Base-by-base conservation (phyloP, 805 yeast species). In the Wickerhamiella siamensis region DNA sequence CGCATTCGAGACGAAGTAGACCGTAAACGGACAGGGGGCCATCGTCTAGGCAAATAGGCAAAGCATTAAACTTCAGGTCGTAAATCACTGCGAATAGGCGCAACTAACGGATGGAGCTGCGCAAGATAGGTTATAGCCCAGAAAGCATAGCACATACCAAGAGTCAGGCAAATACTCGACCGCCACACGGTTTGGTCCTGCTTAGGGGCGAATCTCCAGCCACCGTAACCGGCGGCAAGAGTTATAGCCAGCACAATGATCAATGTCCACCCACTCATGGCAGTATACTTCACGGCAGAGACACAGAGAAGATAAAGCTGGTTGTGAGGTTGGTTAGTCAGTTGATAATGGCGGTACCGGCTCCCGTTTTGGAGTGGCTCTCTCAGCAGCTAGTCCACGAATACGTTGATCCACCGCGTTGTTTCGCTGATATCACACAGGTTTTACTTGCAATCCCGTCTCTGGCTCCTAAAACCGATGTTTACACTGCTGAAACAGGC, bases 81-180 rank as follows among this genome's bases (percentile, higher is more conserved):
- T 59, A 86, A 64, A 56, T 87, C 95, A 1, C 93, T 75, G 54
- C 96, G 75, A 59, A 80, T 81, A 33, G 96, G 96, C 34, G 75
- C 84, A 45, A 83, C 94, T 55, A 87, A 68, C 5, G 96, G 96
- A 62, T 87, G 95, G 45, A 87, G 66, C 59, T 87, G 96, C 29
- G 66, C 70, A 50, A 86, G 67, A 57, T 84, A 86, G 5, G 96
- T 86, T 54, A 86, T 77, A 26, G 95, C 96, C 93, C 93, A 82
- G 87, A 82, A 78, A 56, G 82, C 66, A 59, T 71, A 82, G 65
- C 82, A 77, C 87, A 82, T 77, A 18, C 83, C 71, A 51, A 82
- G 59, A 6, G 83, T 71, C 48, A 82, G 66, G 39, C 77, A 74
- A 33, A 61, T 77, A 18, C 83, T 76, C 49, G 81, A 75, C 64